Evolutionary conservation across 768 basidiomycete genomes (phyloP).

Genomic region (Hericium rajendrae): DNA sequence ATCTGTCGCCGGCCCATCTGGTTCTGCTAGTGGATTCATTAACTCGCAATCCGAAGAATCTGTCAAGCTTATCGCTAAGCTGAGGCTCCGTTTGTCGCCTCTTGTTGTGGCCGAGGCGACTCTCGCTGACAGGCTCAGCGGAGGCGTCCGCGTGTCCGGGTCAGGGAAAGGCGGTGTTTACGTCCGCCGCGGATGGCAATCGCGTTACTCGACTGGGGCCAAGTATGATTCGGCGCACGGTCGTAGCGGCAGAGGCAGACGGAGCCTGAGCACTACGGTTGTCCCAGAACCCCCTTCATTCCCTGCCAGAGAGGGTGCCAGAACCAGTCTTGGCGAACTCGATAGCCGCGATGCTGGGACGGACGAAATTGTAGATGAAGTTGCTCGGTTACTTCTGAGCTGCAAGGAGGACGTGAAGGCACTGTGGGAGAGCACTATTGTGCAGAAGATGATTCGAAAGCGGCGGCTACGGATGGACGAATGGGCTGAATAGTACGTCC

Average conservation of each 20-base stretch:
- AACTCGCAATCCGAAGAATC: slow-evolving; percentile 6
- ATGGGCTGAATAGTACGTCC: slow-evolving; percentile 79
- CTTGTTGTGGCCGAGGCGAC: slow-evolving; percentile 52
- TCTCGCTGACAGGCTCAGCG: slow-evolving; percentile 65
- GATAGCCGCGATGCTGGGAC: neutral
- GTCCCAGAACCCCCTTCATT: slow-evolving; percentile 9
- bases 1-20: neutral
- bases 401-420: slow-evolving; percentile 57
- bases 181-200: slow-evolving; percentile 78
- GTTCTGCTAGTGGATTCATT: neutral
- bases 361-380: slow-evolving; percentile 11
- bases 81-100: slow-evolving; percentile 51
- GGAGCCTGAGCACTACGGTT: neutral
- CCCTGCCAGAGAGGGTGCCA: slow-evolving; percentile 17
- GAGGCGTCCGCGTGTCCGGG: slow-evolving; percentile 61
- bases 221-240: slow-evolving; percentile 19
- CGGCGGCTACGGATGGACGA: slow-evolving; percentile 73
- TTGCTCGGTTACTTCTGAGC: slow-evolving; percentile 35
- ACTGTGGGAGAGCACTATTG: slow-evolving; percentile 66
- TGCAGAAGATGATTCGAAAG: slow-evolving; percentile 56
- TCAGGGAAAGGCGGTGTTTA: slow-evolving; percentile 70
- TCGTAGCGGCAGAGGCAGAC: slow-evolving; percentile 1
- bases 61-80: slow-evolving; percentile 14
- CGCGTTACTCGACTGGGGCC: slow-evolving; percentile 38
- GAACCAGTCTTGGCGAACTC: slow-evolving; percentile 4